Percentiles rank a stretch among this genome's conserved stretches.
Evolutionary conservation across 2,329 filamentous ascomycete species (phyloP).

Genomic region (Aureobasidium sp.): DNA sequence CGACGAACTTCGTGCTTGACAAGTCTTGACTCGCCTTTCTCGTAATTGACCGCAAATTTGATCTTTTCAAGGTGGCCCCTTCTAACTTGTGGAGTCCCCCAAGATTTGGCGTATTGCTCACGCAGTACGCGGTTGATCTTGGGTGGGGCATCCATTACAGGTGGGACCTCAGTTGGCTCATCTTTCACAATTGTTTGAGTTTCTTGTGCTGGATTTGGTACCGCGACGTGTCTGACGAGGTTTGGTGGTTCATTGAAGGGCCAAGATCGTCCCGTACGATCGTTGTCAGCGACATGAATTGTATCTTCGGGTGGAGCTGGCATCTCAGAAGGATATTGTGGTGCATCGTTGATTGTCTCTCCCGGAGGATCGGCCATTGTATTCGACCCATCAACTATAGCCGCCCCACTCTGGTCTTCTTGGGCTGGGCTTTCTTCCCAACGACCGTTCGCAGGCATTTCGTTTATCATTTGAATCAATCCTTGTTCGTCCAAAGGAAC

Average conservation of each 20-base stretch:
- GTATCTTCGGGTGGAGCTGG: background rate
- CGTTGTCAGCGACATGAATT: no score
- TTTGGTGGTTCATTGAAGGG: background rate
- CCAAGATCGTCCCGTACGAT: background rate
- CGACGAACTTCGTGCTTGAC: conserved; percentile 6
- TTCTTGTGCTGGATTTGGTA: background rate
- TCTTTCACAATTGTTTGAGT: background rate
- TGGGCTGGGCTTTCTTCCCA: background rate
- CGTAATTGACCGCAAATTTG: background rate
- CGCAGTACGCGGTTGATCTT: background rate
- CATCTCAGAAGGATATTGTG: background rate
- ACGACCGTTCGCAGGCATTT: background rate
- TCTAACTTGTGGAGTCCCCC: conserved; percentile 1
- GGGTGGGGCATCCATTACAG: background rate
- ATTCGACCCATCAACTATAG: background rate
- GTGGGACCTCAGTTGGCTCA: background rate
- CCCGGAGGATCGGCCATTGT: background rate
- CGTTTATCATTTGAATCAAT: background rate
- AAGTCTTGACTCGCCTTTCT: background rate
- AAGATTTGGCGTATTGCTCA: background rate
- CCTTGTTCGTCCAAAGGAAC: background rate
- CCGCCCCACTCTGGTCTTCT: background rate
- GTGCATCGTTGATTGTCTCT: background rate
- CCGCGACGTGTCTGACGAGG: background rate
- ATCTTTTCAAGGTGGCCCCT: background rate